A percentile compares a stretch with the other conserved stretches of the same genome.
These are phyloP conservation scores for Xerocomus minutiporus DNA, from an alignment of 1,284 basidiomycete genomes.

Conservation along the genomic window DNA sequence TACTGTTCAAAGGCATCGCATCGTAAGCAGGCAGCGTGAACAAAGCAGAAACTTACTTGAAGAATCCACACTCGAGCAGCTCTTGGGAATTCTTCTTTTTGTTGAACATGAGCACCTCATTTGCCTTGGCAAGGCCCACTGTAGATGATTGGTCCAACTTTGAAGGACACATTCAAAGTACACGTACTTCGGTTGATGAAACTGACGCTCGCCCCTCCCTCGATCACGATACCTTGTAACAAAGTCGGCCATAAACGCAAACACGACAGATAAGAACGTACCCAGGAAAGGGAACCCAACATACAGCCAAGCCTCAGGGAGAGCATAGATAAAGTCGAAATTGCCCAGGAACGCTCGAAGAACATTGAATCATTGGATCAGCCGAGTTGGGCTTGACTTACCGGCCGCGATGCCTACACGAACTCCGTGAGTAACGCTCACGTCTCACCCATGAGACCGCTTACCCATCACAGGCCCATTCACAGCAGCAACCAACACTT, in stretches of 20 bases:
- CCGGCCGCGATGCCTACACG: constrained; percentile 61
- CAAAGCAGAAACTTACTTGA: constrained; percentile 47
- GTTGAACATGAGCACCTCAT: constrained; percentile 64
- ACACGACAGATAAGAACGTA: constrained; percentile 25
- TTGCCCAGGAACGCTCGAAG: constrained; percentile 59
- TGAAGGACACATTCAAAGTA: not conserved
- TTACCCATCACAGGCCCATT: constrained; percentile 71
- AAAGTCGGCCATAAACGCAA: constrained; percentile 2
- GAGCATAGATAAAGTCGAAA: constrained; percentile 70
- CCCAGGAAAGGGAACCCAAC: constrained; percentile 69
- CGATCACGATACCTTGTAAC: constrained; percentile 51
- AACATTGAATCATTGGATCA: not conserved
- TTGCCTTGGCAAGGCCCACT: constrained; percentile 68
- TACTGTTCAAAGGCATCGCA: constrained; percentile 34
- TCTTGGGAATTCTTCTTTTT: constrained; percentile 61
- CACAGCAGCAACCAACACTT: constrained; percentile 61
- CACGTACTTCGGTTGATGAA: constrained; percentile 59
- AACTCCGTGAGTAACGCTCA: constrained; percentile 5
- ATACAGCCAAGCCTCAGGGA: constrained; percentile 58
- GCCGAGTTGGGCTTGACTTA: constrained; percentile 20
- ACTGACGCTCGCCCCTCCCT: constrained; percentile 63
- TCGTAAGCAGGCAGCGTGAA: not conserved
- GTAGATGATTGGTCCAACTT: not conserved
- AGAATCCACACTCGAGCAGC: constrained; percentile 55
- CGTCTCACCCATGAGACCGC: not conserved